Percentiles rank a stretch among this genome's conserved stretches.
Evolutionary conservation across 257 asterid genomes (phyloP).

Genomic region (Ilex asprella): DNA sequence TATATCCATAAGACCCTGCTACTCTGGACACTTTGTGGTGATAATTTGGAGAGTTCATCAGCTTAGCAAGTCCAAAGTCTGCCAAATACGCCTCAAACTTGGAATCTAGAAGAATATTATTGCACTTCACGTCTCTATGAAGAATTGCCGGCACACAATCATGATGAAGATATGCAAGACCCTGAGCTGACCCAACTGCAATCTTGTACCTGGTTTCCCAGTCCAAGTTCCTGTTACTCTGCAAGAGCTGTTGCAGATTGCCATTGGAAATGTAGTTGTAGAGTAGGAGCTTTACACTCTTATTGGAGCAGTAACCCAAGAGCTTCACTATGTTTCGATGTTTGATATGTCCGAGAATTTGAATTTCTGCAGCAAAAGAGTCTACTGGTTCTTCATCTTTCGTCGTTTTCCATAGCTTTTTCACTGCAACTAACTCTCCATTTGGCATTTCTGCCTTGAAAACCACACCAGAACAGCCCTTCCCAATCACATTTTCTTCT

Average conservation of each 20-base stretch:
- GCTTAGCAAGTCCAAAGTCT: slow-evolving; percentile 95
- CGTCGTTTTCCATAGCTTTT: slow-evolving; percentile 85
- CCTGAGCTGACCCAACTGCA: slow-evolving; percentile 89
- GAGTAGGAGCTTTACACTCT: slow-evolving; percentile 74
- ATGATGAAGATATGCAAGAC: slow-evolving; percentile 89
- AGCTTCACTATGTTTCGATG: slow-evolving; percentile 86
- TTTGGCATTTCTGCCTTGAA: slow-evolving; percentile 72
- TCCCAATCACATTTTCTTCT: slow-evolving; percentile 78
- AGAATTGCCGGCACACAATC: slow-evolving; percentile 85
- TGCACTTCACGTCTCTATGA: slow-evolving; percentile 91
- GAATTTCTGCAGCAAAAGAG: slow-evolving; percentile 89
- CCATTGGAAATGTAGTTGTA: slow-evolving; percentile 83
- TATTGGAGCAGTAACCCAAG: slow-evolving; percentile 81
- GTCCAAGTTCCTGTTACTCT: slow-evolving; percentile 64
- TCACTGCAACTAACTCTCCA: slow-evolving; percentile 79
- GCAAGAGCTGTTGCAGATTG: slow-evolving; percentile 75
- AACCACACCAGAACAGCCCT: slow-evolving; percentile 92
- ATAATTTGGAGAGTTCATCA: slow-evolving; percentile 77
- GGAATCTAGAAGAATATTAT: slow-evolving; percentile 79
- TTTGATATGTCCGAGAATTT: slow-evolving; percentile 89
- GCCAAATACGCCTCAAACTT: slow-evolving; percentile 82
- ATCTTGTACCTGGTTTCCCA: slow-evolving; percentile 92
- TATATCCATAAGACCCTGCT: slow-evolving; percentile 91
- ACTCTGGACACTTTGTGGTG: slow-evolving; percentile 85
- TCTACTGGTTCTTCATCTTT: slow-evolving; percentile 62